Evolutionary conservation across 2,329 filamentous ascomycete genomes (phyloP).

Genomic region (Pseudopithomyces maydicus): DNA sequence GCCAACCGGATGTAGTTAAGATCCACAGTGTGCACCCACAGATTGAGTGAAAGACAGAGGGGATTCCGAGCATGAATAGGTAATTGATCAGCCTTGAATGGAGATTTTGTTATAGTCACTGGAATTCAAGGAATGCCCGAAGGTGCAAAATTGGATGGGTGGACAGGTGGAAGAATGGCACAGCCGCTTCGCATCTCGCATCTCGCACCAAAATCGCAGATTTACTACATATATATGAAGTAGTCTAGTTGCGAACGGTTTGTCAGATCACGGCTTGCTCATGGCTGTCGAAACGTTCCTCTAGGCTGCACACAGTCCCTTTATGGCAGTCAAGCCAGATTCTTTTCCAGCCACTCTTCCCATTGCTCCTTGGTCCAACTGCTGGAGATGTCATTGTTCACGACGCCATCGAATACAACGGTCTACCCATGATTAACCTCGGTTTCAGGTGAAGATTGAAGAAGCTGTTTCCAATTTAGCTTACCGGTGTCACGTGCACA

Average conservation of each 20-base stretch:
- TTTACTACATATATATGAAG: no score
- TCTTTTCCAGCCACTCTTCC: constrained; percentile 79
- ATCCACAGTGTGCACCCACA: not conserved
- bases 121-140: no score
- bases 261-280: no score
- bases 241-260: no score
- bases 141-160: no score
- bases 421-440: constrained; percentile 52
- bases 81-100: no score
- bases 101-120: no score
- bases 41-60: not conserved
- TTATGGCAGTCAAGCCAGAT: constrained; percentile 56
- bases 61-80: not conserved
- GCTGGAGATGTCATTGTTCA: constrained; percentile 78
- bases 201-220: no score
- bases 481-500: constrained; percentile 79
- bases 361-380: constrained; percentile 81
- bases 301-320: constrained; percentile 1
- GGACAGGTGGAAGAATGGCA: no score
- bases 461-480: not conserved
- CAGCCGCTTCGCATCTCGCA: no score
- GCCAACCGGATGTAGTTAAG: not conserved
- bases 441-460: not conserved
- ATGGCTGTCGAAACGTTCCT: not conserved
- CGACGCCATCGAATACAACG: constrained; percentile 83